phyloP scores from a whole-genome alignment of 2,329 filamentous ascomycete genomes.

The Scytalidium lignicola region DNA sequence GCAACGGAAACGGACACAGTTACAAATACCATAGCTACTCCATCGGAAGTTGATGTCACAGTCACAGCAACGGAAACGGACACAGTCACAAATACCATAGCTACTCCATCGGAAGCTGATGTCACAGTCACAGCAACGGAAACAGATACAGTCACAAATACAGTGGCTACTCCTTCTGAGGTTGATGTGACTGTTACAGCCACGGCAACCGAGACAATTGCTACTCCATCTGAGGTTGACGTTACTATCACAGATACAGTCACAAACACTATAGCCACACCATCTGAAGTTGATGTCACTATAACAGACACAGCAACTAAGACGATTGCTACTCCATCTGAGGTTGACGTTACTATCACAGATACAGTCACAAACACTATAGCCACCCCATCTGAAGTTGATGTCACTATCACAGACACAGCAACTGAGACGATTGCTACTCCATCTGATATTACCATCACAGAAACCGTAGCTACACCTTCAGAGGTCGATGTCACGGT shows the following conservation, averaged over 20 bases:
- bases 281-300: background rate
- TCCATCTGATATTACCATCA: background rate
- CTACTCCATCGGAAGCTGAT: background rate
- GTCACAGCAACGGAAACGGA: background rate
- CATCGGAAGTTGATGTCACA: background rate
- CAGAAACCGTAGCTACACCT: background rate
- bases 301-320: slow-evolving; percentile 1
- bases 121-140: slow-evolving; percentile 1
- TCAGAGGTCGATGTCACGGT: background rate
- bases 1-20: background rate
- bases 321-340: background rate
- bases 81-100: background rate
- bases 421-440: background rate
- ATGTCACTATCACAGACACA: background rate
- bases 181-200: background rate
- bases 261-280: background rate
- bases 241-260: background rate
- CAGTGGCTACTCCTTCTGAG: background rate
- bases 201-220: too few relatives aligned
- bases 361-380: background rate
- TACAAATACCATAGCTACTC: background rate
- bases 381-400: slow-evolving; percentile 4
- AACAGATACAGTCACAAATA: background rate
- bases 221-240: background rate
- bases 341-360: background rate